Evolutionary conservation across 768 basidiomycete species (phyloP), one percentile per base, ranked within the genome.

Genomic region (Russula olivacea): DNA sequence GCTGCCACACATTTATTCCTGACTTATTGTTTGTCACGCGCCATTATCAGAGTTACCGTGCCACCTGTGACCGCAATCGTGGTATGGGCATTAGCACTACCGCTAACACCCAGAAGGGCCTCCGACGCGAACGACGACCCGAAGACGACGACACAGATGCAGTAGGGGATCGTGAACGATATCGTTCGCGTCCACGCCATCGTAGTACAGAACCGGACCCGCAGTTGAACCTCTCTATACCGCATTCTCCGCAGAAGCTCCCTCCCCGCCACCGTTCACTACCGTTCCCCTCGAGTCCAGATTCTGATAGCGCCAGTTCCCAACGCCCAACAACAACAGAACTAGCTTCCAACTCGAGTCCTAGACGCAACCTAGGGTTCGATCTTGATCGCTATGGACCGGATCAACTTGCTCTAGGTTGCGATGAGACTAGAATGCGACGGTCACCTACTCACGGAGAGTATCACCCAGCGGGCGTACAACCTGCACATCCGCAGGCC

Each of bases 141-240:
- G 51, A 58, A 2, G 48, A 49, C 36, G 48, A 58, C 0, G 52
- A 45, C 17, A 43, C 30, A 36, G 25, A 45, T 15, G 40, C 51
- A 15, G 23, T 6, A 8, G 57, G 48, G n/a, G 64, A 64, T 7
- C 43, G 9, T 45, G 55, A 43, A 17, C 56, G 64, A 23, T 66
- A 66, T 50, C 56, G 56, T 49, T 51, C 62, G 30, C 64, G 56
- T 28, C 56, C n/a, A 30, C 64, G 64, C 15, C 45, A 25, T 23
- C 23, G 3, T 45, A 49, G 51, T 28, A 30, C 43, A 23, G 55
- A 53, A 21, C 56, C 10, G 1, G 61, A 45, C 23, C 38, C 38
- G 7, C 54, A 49, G 12, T 7, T 25, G 14, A 64, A 55, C 14
- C 12, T 10, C 25, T 38, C 48, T 36, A 25, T 36, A 36, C 49